Evolutionary conservation across 129 eudicot species (phyloP).

Genomic region (Gnaphalium uliginosum): DNA sequence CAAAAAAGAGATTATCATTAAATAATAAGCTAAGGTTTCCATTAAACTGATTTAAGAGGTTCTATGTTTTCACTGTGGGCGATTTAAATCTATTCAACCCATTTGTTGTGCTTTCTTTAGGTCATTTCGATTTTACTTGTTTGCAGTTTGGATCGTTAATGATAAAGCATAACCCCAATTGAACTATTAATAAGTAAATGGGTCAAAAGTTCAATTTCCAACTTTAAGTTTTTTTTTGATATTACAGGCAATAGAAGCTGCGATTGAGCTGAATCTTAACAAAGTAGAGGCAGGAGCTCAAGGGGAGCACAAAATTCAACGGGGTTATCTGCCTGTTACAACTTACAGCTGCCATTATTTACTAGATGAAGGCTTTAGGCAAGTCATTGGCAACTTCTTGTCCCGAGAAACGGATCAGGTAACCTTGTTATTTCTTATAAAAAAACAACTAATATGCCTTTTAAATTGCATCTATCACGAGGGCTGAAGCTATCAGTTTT

Average conservation of each 20-base stretch:
- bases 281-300: constrained; percentile 99
- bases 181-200: neutral
- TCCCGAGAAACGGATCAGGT: constrained; percentile 91
- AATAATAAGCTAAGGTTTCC: no score
- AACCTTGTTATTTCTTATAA: neutral
- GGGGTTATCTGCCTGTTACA: constrained; percentile 86
- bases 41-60: no score
- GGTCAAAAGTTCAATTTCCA: neutral
- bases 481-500: neutral
- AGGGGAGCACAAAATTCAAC: constrained; percentile 95
- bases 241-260: constrained; percentile 93
- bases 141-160: neutral
- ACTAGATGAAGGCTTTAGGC: constrained; percentile 73
- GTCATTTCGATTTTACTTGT: no score
- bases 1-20: no score
- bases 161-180: neutral
- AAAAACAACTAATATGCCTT: neutral
- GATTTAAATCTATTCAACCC: no score
- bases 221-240: neutral
- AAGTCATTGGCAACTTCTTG: constrained; percentile 70
- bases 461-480: neutral
- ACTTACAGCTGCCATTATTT: constrained; percentile 94
- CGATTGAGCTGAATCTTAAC: constrained; percentile 82
- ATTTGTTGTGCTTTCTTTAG: neutral
- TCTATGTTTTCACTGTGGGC: no score